Evolutionary conservation across 1,284 basidiomycete species (phyloP), one percentile per base, ranked within the genome.

Genomic region (Tilletia setariae): DNA sequence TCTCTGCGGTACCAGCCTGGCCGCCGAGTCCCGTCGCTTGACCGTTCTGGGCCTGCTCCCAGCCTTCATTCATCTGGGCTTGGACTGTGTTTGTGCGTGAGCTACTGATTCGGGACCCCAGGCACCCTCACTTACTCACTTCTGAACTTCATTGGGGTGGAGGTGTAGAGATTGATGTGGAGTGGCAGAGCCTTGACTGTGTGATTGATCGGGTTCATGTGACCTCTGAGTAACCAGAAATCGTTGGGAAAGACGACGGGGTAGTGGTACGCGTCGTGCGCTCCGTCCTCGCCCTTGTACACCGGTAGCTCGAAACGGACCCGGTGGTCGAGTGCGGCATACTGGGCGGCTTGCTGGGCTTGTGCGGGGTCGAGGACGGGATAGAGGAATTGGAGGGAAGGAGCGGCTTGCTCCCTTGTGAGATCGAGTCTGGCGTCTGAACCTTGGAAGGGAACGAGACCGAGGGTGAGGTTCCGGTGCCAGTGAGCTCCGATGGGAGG

Each of bases 201-300:
- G 7, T 70, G 42, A 68, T 84, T 84, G 79, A 84, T 76, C 3
- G 83, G 82, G 43, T 76, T 64, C 76, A 83, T 79, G 63, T 79
- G 75, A 53, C 80, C 76, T 21, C 75, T 72, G 11, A 84, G 68
- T 46, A 77, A 73, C 79, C 94, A 98, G 84, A 98, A 98, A 81
- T 97, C 93, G 81, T 98, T 98, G 7, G 92, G 88, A 84, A 91
- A 98, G 56, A 97, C 81, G 71, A 94, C 89, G 0, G 95, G 95
- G 76, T 89, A 90, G 85, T 94, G 93, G 75, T 86, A 88, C 8
- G 86, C 88, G 73, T 86, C 86, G 7, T 85, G 86, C 42, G 19
- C 42, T 40, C 15, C 47, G 30, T 30, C 61, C 42, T 49, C 65
- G 72, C 70, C 21, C 11, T 73, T 68, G 2, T 69, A 68, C n/a